Percentiles rank a stretch among this genome's conserved stretches.
phyloP scores from a whole-genome alignment of 345 rosid species.

The Ceriops tagal region DNA sequence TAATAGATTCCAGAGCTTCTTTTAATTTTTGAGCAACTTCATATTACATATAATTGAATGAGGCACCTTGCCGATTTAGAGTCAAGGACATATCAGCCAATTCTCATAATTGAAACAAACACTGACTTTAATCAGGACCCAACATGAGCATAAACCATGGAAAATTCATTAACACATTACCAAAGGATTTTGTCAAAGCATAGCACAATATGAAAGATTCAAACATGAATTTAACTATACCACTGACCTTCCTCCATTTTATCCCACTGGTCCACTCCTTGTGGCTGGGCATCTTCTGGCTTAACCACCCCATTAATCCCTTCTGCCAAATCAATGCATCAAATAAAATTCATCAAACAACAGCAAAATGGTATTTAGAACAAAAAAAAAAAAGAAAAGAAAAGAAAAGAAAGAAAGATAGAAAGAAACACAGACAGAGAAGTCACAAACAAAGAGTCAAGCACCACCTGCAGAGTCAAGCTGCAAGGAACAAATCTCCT shows the following conservation, averaged over 20 bases:
- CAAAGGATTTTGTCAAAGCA: background rate
- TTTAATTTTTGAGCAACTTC: background rate
- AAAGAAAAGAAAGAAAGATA: too few species aligned
- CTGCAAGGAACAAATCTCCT: slow-evolving; percentile 57
- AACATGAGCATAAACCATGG: background rate
- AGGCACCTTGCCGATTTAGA: background rate
- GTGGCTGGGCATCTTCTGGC: slow-evolving; percentile 33
- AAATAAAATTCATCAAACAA: background rate
- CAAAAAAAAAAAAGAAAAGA: background rate
- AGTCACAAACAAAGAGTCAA: too few species aligned
- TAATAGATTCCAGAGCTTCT: background rate
- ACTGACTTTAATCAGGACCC: too few species aligned
- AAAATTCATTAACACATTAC: background rate
- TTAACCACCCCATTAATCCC: slow-evolving; percentile 39
- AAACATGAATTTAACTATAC: slow-evolving; percentile 3
- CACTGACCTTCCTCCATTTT: slow-evolving; percentile 54
- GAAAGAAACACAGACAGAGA: background rate
- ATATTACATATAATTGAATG: background rate
- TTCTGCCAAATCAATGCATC: slow-evolving; percentile 32
- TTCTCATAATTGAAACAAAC: too few species aligned
- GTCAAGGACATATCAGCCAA: too few species aligned
- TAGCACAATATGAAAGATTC: too few species aligned
- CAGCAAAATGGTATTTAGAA: background rate
- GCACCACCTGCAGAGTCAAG: slow-evolving; percentile 52
- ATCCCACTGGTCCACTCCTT: slow-evolving; percentile 40